These are phyloP conservation scores for Aureobasidium subglaciale DNA, from an alignment of 2,329 filamentous ascomycete species.

Conservation along the genomic window DNA sequence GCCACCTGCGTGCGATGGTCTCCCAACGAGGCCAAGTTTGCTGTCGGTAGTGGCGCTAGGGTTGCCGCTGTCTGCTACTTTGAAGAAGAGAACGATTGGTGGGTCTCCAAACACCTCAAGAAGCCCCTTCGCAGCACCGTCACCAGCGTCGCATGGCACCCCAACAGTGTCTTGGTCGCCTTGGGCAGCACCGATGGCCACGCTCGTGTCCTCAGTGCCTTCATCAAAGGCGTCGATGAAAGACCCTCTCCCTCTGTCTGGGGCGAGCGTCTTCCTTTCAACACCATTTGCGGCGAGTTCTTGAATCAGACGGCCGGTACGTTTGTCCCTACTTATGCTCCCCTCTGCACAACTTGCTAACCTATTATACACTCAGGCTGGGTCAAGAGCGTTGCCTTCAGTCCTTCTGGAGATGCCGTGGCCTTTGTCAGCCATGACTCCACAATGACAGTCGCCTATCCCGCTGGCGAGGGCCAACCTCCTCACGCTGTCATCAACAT, in stretches of 20 bases:
- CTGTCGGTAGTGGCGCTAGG: slow-evolving; percentile 89
- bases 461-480: slow-evolving; percentile 80
- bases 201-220: slow-evolving; percentile 86
- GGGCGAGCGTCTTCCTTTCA: slow-evolving; percentile 95
- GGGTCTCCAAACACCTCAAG: slow-evolving; percentile 98
- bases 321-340: background rate
- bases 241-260: slow-evolving; percentile 80
- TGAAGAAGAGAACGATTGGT: slow-evolving; percentile 99
- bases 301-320: slow-evolving; percentile 75
- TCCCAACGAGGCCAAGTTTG: slow-evolving; percentile 93
- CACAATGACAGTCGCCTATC: slow-evolving; percentile 94
- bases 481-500: slow-evolving; percentile 86
- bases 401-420: slow-evolving; percentile 83
- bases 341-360: background rate
- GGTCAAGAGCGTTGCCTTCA: slow-evolving; percentile 91
- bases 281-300: slow-evolving; percentile 95
- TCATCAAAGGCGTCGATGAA: slow-evolving; percentile 89
- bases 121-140: slow-evolving; percentile 98
- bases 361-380: slow-evolving; percentile 51
- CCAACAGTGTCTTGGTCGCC: slow-evolving; percentile 89
- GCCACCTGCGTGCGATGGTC: slow-evolving; percentile 98
- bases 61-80: slow-evolving; percentile 98
- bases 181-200: slow-evolving; percentile 97
- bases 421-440: slow-evolving; percentile 94
- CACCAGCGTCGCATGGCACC: slow-evolving; percentile 92